These are phyloP conservation scores for Phytophthora litchii DNA, from an alignment of 352 stramenopile genomes.

Conservation along the genomic window DNA sequence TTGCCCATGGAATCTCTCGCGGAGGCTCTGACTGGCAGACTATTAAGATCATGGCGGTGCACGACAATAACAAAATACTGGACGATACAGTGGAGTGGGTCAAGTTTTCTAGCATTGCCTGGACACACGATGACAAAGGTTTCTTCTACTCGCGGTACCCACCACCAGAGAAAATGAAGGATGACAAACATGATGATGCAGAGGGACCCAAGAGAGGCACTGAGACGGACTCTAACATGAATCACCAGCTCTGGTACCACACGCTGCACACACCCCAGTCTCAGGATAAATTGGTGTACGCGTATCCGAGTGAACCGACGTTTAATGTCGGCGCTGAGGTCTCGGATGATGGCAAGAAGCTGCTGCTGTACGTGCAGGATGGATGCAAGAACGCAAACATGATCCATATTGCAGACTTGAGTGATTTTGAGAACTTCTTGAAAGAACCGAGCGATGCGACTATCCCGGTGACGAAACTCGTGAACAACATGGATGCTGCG, in stretches of 20 bases:
- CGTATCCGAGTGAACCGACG: constrained; percentile 75
- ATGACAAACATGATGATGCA: constrained; percentile 45
- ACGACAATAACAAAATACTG: constrained; percentile 69
- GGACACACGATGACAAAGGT: constrained; percentile 81
- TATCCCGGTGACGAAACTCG: constrained; percentile 73
- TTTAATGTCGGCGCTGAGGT: constrained; percentile 73
- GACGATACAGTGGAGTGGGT: constrained; percentile 87
- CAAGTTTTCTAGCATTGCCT: constrained; percentile 87
- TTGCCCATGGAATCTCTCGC: constrained; percentile 83
- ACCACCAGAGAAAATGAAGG: constrained; percentile 61
- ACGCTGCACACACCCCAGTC: constrained; percentile 67
- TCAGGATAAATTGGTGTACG: constrained; percentile 80
- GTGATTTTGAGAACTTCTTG: constrained; percentile 56
- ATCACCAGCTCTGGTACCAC: constrained; percentile 88
- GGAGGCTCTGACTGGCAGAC: constrained; percentile 89
- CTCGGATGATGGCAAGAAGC: constrained; percentile 78
- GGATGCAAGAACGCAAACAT: constrained; percentile 92
- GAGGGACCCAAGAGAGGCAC: constrained; percentile 68
- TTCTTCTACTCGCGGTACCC: constrained; percentile 90
- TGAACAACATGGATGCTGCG: constrained; percentile 86
- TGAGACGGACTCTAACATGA: constrained; percentile 77
- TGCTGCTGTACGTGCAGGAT: constrained; percentile 81
- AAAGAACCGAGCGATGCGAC: constrained; percentile 33
- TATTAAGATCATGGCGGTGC: constrained; percentile 83
- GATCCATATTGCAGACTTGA: constrained; percentile 75